Percentiles rank a stretch among this genome's conserved stretches.
Evolutionary conservation across 768 basidiomycete species (phyloP).

Genomic region (Podaxis sp.): DNA sequence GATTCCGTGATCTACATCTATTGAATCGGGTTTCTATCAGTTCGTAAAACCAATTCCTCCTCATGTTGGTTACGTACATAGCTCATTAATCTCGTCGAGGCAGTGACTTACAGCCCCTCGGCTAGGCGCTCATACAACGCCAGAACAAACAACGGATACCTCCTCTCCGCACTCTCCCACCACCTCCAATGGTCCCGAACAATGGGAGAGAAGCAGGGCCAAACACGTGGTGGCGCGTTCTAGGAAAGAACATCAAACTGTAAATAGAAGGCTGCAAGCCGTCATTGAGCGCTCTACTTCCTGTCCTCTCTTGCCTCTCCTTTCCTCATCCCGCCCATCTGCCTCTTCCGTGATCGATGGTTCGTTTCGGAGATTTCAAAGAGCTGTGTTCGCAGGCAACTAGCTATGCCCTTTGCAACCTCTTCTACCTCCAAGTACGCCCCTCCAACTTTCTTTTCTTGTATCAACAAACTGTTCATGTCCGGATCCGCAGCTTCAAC

Average conservation of each 20-base stretch:
- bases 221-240: conserved; percentile 9
- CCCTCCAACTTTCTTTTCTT: conserved; percentile 9
- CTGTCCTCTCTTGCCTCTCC: neutral
- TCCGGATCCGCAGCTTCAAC: conserved; percentile 27
- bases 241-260: neutral
- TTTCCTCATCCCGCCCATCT: neutral
- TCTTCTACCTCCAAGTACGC: conserved; percentile 76
- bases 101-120: neutral
- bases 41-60: neutral
- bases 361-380: conserved; percentile 61
- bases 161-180: neutral
- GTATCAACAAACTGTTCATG: conserved; percentile 20
- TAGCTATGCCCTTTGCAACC: conserved; percentile 81
- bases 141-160: neutral
- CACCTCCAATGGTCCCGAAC: neutral
- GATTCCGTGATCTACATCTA: neutral
- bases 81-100: neutral
- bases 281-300: neutral
- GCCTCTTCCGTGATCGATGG: conserved; percentile 28
- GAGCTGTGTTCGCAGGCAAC: conserved; percentile 57
- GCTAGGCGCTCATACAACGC: neutral
- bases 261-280: neutral
- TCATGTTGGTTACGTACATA: neutral
- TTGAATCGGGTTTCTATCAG: neutral
- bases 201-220: conserved; percentile 2